Evolutionary conservation across 352 stramenopile genomes (phyloP).

Genomic region (Aphanomyces euteiches): DNA sequence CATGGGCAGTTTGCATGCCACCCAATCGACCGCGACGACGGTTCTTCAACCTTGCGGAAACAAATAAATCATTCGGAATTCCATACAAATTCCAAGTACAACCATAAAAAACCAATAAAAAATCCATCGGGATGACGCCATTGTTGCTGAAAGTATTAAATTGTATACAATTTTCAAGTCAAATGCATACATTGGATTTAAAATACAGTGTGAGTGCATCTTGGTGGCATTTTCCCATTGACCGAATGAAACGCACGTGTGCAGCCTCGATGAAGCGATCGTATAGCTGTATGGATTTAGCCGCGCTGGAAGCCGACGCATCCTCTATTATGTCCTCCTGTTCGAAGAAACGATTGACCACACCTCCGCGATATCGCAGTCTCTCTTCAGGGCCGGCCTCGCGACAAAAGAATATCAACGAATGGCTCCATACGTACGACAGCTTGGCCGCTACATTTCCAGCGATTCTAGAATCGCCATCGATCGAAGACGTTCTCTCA

Average conservation of each 20-base stretch:
- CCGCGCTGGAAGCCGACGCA: slow-evolving; percentile 10
- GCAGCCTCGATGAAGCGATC: slow-evolving; percentile 22
- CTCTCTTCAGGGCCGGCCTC: slow-evolving; percentile 6
- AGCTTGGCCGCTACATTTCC: background rate
- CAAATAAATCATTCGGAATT: slow-evolving; percentile 2
- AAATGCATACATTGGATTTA: background rate
- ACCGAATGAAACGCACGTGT: slow-evolving; percentile 21
- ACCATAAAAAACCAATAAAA: background rate
- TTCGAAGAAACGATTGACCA: slow-evolving; percentile 11
- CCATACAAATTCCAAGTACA: slow-evolving; percentile 1
- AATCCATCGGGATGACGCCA: too few relatives aligned
- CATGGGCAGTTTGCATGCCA: background rate
- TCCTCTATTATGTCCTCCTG: background rate
- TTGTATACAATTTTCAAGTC: too few relatives aligned
- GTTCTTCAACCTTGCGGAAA: background rate
- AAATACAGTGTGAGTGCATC: slow-evolving; percentile 6
- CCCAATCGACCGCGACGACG: background rate
- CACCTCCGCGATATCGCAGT: slow-evolving; percentile 13
- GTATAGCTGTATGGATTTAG: slow-evolving; percentile 26
- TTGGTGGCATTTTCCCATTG: slow-evolving; percentile 16
- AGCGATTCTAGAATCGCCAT: background rate
- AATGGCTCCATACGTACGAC: slow-evolving; percentile 23
- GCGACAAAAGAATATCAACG: background rate
- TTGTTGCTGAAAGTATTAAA: too few relatives aligned
- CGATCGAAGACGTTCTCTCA: slow-evolving; percentile 10